A percentile compares a stretch with the other conserved stretches of the same genome.
Conservation (phyloP, 1,139 yeast genomes). For the Blastobotrys indianensis region DNA sequence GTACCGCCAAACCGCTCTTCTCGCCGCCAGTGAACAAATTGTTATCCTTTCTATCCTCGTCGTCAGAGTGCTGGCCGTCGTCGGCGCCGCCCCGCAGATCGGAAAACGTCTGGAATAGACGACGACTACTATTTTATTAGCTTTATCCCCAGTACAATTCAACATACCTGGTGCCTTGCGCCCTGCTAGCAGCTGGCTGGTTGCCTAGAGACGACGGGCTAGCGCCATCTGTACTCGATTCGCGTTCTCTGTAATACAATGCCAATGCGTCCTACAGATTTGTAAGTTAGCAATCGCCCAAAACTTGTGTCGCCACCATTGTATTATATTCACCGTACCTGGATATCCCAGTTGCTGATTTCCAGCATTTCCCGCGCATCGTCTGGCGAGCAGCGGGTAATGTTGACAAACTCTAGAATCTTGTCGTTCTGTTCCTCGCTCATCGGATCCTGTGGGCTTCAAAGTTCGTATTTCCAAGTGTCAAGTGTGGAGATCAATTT, state of each 20-base stretch:
- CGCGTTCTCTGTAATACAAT: constrained; percentile 1
- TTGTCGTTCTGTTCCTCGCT: constrained; percentile 24
- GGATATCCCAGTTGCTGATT: constrained; percentile 38
- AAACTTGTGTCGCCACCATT: too few species aligned
- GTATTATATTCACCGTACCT: constrained; percentile 23
- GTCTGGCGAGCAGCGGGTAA: constrained; percentile 42
- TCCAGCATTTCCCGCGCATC: constrained; percentile 42
- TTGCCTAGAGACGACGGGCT: neutral
- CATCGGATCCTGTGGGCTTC: constrained; percentile 6
- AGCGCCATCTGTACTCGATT: constrained; percentile 7
- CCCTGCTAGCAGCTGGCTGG: neutral
- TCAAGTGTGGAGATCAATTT: neutral
- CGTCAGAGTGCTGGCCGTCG: constrained; percentile 30
- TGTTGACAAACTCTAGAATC: constrained; percentile 49
- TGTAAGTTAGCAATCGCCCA: neutral
- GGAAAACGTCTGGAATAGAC: constrained; percentile 34
- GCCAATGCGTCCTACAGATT: neutral
- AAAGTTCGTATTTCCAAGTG: too few species aligned
- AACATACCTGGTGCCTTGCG: too few species aligned
- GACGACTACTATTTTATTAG: constrained; percentile 1
- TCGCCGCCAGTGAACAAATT: constrained; percentile 88
- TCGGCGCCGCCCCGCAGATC: constrained; percentile 30
- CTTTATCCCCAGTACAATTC: too few species aligned
- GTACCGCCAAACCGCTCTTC: constrained; percentile 88
- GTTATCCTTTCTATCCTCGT: constrained; percentile 60